phyloP scores from a whole-genome alignment of 108 stramenopile genomes.

The Chaetoceros muelleri region DNA sequence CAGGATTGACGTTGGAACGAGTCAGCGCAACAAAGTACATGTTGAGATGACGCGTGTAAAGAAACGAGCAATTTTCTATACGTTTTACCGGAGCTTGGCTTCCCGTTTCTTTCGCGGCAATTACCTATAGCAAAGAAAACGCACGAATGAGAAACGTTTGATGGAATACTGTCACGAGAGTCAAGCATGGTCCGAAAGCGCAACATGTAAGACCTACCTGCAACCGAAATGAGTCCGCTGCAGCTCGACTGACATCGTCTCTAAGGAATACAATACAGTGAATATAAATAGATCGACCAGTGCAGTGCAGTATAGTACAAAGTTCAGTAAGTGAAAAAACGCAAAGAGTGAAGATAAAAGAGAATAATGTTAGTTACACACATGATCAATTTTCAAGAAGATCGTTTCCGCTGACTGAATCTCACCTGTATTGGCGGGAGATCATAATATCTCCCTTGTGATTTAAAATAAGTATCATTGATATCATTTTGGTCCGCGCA shows the following conservation, averaged over 20 bases:
- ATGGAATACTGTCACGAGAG: too few relatives aligned
- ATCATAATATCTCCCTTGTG: constrained; percentile 91
- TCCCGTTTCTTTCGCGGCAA: constrained; percentile 94
- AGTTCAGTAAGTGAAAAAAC: too few relatives aligned
- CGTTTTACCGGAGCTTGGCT: constrained; percentile 88
- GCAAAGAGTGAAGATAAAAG: too few relatives aligned
- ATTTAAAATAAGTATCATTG: constrained; percentile 86
- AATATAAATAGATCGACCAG: too few relatives aligned
- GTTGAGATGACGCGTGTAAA: constrained; percentile 93
- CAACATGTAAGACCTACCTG: constrained; percentile 55
- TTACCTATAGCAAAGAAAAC: constrained; percentile 64
- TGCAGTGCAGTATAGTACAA: too few relatives aligned
- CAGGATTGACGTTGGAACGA: constrained; percentile 93
- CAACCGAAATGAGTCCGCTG: constrained; percentile 82
- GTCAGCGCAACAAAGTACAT: constrained; percentile 98
- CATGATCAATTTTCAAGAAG: too few relatives aligned
- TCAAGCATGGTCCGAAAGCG: too few relatives aligned
- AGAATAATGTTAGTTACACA: too few relatives aligned
- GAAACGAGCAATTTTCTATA: constrained; percentile 93
- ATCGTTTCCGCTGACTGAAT: too few relatives aligned
- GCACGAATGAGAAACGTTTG: too few relatives aligned
- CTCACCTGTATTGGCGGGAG: constrained; percentile 78
- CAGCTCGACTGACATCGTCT: constrained; percentile 80
- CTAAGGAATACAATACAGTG: too few relatives aligned
- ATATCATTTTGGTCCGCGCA: constrained; percentile 69